Evolutionary conservation across 1,284 basidiomycete species (phyloP), one percentile per base, ranked within the genome.

Genomic region (Apiotrichum gracile): DNA sequence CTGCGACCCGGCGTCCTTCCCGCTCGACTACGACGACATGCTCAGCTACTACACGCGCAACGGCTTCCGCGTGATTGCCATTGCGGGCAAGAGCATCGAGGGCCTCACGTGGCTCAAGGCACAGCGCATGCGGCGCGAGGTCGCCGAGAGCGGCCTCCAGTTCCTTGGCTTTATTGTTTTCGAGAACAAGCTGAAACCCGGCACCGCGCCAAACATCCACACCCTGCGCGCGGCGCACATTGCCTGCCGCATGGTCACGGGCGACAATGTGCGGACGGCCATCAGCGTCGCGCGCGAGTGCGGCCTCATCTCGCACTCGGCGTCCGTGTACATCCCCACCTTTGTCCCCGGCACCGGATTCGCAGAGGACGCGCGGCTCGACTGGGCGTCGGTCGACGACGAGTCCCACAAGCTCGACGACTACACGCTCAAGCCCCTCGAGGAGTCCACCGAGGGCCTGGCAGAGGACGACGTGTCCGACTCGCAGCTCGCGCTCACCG

Each of bases 141-240:
- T 94, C 75, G 94, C 92, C 19, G 96, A 99, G 72, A 88, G 85
- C 13, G 84, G 84, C 37, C 79, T 99, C 10, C 85, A 85, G 46
- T 99, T 99, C 78, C 81, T 98, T 14, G 96, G 96, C 7, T 79
- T 99, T 41, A 87, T 98, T 68, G 93, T 99, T 52, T 99, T 99
- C 68, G 96, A 99, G 75, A 99, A 99, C 79, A 92, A 97, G 77
- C 80, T 99, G 59, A 99, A 99, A 73, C 84, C 88, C 6, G 92
- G 88, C 10, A 97, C 96, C 0, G 80, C 89, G 0, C 88, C 91
- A 19, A 91, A 90, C 21, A 97, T 99, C 54, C 87, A 90, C 58
- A 86, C 86, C 1, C 81, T 99, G 17, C 85, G 90, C 52, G 80
- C 83, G 12, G 96, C 96, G 0, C 91, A 97, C 76, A 80, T 99